A percentile compares a stretch with the other conserved stretches of the same genome.
phyloP scores from a whole-genome alignment of 805 yeast species.

The Yamadazyma scolyti region DNA sequence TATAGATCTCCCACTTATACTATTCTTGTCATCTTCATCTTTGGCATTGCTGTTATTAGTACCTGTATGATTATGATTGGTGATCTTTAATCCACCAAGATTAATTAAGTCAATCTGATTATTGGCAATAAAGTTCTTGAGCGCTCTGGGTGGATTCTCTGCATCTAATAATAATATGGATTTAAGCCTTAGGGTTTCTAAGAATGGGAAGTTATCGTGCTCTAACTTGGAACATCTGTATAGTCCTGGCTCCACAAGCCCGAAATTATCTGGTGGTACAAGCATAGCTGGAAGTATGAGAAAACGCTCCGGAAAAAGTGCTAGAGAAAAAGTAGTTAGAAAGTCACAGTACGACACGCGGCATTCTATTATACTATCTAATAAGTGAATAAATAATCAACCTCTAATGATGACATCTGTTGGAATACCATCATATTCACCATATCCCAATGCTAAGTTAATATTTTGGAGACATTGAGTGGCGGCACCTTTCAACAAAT shows the following conservation, averaged over 20 bases:
- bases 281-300: slow-evolving; percentile 47
- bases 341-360: neutral
- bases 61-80: slow-evolving; percentile 31
- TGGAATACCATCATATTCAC: slow-evolving; percentile 95
- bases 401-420: slow-evolving; percentile 55
- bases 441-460: slow-evolving; percentile 83
- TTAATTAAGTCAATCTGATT: slow-evolving; percentile 51
- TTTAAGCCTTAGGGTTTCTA: slow-evolving; percentile 66
- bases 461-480: slow-evolving; percentile 97
- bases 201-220: slow-evolving; percentile 70
- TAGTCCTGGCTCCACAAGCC: slow-evolving; percentile 83
- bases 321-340: neutral
- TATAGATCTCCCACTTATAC: neutral
- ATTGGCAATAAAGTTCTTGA: slow-evolving; percentile 61
- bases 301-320: neutral
- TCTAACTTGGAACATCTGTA: slow-evolving; percentile 78
- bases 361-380: neutral
- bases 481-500: slow-evolving; percentile 95
- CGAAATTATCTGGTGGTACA: slow-evolving; percentile 91
- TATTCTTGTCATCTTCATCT: slow-evolving; percentile 16
- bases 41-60: slow-evolving; percentile 11
- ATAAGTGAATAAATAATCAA: slow-evolving; percentile 8
- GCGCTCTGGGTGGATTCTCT: slow-evolving; percentile 74
- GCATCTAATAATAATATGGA: slow-evolving; percentile 77
- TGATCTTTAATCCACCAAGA: slow-evolving; percentile 40